Evolutionary conservation across 1,284 basidiomycete genomes (phyloP).

Genomic region (Melampsora medusae): DNA sequence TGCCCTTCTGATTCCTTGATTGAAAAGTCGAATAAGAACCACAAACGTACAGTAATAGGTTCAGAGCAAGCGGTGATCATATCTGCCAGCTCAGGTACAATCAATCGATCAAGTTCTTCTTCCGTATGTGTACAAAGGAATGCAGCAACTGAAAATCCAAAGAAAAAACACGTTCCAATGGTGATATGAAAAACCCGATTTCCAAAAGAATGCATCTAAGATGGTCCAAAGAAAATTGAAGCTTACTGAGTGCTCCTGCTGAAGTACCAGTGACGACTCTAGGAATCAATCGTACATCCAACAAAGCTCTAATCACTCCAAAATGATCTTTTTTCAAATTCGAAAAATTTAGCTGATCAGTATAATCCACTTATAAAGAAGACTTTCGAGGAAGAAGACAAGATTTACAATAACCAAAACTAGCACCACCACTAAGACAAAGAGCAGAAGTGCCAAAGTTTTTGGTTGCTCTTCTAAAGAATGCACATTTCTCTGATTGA

Average conservation of each 20-base stretch:
- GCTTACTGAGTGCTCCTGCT: constrained; percentile 72
- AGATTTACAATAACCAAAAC: constrained; percentile 73
- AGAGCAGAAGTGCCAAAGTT: constrained; percentile 87
- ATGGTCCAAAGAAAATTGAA: too few relatives aligned
- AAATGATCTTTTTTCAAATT: constrained; percentile 73
- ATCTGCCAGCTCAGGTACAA: constrained; percentile 78
- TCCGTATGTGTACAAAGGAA: constrained; percentile 84
- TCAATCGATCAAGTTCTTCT: constrained; percentile 73
- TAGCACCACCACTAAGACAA: constrained; percentile 89
- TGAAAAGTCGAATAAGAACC: constrained; percentile 58
- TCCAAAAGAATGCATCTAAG: constrained; percentile 1
- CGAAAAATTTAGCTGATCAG: background rate
- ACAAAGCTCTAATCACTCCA: constrained; percentile 85
- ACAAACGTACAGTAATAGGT: constrained; percentile 47
- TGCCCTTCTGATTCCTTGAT: constrained; percentile 29
- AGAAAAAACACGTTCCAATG: background rate
- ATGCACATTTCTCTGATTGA: constrained; percentile 82
- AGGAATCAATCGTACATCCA: constrained; percentile 82
- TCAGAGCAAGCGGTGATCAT: constrained; percentile 91
- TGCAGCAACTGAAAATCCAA: constrained; percentile 57
- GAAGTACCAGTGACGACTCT: constrained; percentile 85
- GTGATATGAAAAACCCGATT: background rate
- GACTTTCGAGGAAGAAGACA: constrained; percentile 37
- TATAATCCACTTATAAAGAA: constrained; percentile 1
- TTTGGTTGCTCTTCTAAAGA: constrained; percentile 82